Base-by-base conservation (phyloP, 306 rosid genomes). In the Vachellia collinsii region DNA sequence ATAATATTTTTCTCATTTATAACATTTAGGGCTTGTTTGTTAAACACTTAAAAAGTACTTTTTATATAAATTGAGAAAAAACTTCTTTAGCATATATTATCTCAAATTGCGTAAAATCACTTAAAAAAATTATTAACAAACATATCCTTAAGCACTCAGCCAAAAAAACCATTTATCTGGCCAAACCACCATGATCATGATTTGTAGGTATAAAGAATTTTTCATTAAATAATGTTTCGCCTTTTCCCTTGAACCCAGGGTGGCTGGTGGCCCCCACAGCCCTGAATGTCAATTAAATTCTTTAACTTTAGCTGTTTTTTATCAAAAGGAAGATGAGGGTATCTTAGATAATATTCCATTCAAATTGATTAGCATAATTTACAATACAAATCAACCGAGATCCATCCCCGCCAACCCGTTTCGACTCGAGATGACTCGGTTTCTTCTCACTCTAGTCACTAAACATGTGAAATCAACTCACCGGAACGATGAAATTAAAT, bases 271-370 rank as follows among this genome's bases (percentile, higher is more conserved):
- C 43, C 43, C 43, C 43, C 43, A 39, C 5, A 39, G 44, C 6
- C 59, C 9, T 16, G 10, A 7, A 7, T 53, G 61, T 53, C 7
- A 53, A 53, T 56, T 13, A 56, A 56, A 58, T 9, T 3, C 34
- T 8, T 20, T 3, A 3, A 8, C 11, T 58, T 8, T n/a, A 56
- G 3, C 14, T 58, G 3, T n/a, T n/a, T 19, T 7, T 0, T 1
- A 7, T n/a, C 2, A 8, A 50, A 7, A n/a, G 29, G 62, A n/a
- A 54, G 62, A n/a, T 7, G 1, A n/a, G 11, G 16, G 37, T 4
- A 61, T 61, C 66, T 61, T 23, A 4, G 11, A 62, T 62, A 62
- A 65, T 37, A 37, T 68, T 69, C 74, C 54, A 69, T 69, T 69
- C 54, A 42, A 69, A 20, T 8, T 20, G 5, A 43, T 43, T 43